Evolutionary conservation across 768 basidiomycete genomes (phyloP).

Genomic region (Rhodotorula taiwanensis): DNA sequence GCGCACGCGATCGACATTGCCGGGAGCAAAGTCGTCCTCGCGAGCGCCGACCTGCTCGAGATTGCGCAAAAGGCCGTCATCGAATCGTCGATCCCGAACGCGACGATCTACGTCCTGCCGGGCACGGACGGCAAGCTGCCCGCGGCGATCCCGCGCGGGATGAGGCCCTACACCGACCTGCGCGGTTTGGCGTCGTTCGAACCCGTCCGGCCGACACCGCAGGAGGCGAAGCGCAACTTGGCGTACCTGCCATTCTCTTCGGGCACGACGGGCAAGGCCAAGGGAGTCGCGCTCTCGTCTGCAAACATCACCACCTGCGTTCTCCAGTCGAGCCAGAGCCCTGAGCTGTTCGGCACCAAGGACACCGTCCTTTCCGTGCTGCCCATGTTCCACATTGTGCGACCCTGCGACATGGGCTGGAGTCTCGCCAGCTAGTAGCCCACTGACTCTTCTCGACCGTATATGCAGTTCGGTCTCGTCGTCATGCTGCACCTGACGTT

Average conservation of each 20-base stretch:
- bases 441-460: no score
- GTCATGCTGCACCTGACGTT: constrained; percentile 58
- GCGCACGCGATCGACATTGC: constrained; percentile 63
- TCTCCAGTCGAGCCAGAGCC: constrained; percentile 26
- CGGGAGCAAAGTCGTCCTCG: constrained; percentile 57
- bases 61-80: constrained; percentile 12
- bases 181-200: constrained; percentile 44
- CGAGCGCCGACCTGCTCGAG: constrained; percentile 51
- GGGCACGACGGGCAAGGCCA: constrained; percentile 71
- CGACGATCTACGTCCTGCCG: constrained; percentile 52
- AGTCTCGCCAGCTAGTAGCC: neutral
- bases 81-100: constrained; percentile 51
- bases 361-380: constrained; percentile 7
- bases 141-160: constrained; percentile 54
- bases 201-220: constrained; percentile 51
- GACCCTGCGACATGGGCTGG: neutral
- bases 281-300: constrained; percentile 52
- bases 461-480: constrained; percentile 48
- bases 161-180: constrained; percentile 36
- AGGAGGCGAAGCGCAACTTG: constrained; percentile 54
- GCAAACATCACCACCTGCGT: constrained; percentile 26
- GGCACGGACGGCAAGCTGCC: constrained; percentile 52
- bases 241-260: constrained; percentile 46
- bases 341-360: constrained; percentile 7
- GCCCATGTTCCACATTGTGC: constrained; percentile 21